phyloP scores from a whole-genome alignment of 163 green algal species.

The Prototheca stagnorum region DNA sequence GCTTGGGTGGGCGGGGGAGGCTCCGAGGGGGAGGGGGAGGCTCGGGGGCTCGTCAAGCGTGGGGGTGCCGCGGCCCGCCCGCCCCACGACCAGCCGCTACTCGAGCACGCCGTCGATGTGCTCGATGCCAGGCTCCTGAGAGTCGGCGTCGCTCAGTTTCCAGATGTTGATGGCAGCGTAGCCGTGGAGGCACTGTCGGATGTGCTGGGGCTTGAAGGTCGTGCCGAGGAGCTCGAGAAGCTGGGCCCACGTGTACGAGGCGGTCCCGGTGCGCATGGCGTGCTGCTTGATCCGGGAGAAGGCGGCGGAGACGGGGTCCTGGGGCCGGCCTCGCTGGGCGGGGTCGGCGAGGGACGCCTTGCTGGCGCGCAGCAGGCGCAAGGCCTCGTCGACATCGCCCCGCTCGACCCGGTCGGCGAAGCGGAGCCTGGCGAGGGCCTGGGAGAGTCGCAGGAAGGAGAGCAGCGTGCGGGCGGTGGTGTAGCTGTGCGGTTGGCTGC shows the following conservation, averaged over 20 bases:
- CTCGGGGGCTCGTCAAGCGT: too few species aligned
- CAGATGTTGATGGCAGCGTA: slow-evolving; percentile 52
- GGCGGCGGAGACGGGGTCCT: slow-evolving; percentile 38
- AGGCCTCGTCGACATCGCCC: slow-evolving; percentile 85
- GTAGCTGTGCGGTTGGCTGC: slow-evolving; percentile 54
- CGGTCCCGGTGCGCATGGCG: slow-evolving; percentile 12
- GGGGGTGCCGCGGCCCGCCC: too few species aligned
- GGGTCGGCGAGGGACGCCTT: slow-evolving; percentile 60
- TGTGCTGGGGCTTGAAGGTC: slow-evolving; percentile 26
- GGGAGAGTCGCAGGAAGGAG: slow-evolving; percentile 76
- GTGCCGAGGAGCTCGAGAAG: slow-evolving; percentile 22
- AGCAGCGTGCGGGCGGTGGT: slow-evolving; percentile 91
- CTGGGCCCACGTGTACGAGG: slow-evolving; percentile 21
- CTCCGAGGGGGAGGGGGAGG: too few species aligned
- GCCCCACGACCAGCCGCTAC: too few species aligned
- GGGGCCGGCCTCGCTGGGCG: slow-evolving; percentile 1
- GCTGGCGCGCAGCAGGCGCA: slow-evolving; percentile 79
- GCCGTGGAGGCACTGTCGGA: slow-evolving; percentile 44
- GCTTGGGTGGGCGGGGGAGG: too few species aligned
- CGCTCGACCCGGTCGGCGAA: slow-evolving; percentile 50
- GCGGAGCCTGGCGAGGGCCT: slow-evolving; percentile 67
- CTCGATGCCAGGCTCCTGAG: slow-evolving; percentile 1
- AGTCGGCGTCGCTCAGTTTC: slow-evolving; percentile 21
- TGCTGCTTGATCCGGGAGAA: slow-evolving; percentile 34
- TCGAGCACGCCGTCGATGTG: neutral